These are phyloP conservation scores for Rhynchosporium agropyri DNA, from an alignment of 2,329 filamentous ascomycete genomes.

Conservation along the genomic window DNA sequence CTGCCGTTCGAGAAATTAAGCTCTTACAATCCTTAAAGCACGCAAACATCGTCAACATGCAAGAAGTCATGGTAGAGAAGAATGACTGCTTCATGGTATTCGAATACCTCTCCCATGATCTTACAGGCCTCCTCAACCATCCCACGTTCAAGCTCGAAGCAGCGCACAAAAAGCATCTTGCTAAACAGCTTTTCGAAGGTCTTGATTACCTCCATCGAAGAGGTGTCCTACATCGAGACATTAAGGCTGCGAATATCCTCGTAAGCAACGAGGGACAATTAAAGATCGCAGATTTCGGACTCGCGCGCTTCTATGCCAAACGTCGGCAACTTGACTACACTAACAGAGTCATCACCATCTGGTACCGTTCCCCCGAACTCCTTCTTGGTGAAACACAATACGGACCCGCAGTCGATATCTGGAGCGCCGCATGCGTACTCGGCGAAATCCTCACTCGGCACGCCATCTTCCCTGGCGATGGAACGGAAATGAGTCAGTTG, in stretches of 20 bases:
- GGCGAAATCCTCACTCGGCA: conserved; percentile 94
- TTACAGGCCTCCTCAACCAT: conserved; percentile 94
- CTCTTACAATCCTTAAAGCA: conserved; percentile 85
- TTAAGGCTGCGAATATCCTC: conserved; percentile 97
- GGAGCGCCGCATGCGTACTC: conserved; percentile 96
- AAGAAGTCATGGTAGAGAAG: conserved; percentile 96
- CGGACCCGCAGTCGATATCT: conserved; percentile 87
- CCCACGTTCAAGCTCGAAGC: conserved; percentile 84
- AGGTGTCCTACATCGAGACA: conserved; percentile 94
- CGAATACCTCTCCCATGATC: conserved; percentile 93
- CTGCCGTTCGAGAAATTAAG: conserved; percentile 88
- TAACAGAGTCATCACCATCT: conserved; percentile 97
- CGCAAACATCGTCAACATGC: conserved; percentile 77
- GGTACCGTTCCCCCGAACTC: conserved; percentile 93
- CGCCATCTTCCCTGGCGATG: conserved; percentile 93
- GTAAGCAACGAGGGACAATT: conserved; percentile 87
- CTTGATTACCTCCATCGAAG: conserved; percentile 90
- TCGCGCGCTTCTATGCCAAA: conserved; percentile 96
- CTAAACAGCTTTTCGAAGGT: conserved; percentile 89
- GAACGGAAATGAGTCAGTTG: conserved; percentile 91
- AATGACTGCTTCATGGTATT: conserved; percentile 99
- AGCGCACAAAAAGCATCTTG: conserved; percentile 89
- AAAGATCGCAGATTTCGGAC: conserved; percentile 93
- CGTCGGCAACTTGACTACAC: conserved; percentile 92
- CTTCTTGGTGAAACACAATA: conserved; percentile 89